Percentiles rank a stretch among this genome's conserved stretches.
phyloP scores from a whole-genome alignment of 2,329 filamentous ascomycete species.

The Microdochium bolleyi region DNA sequence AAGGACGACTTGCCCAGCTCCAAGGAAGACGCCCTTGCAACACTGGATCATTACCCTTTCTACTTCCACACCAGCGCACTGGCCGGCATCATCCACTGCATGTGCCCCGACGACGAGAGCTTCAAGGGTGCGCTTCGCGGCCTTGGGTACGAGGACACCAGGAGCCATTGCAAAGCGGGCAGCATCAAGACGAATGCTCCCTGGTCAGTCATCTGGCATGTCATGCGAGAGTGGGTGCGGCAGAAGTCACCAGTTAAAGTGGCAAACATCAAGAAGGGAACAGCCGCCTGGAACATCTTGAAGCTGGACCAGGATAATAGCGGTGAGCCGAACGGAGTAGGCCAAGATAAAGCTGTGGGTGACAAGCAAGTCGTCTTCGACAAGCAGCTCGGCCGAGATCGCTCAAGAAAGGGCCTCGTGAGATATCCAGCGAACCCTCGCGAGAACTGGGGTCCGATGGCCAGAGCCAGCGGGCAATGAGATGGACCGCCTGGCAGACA shows the following conservation, averaged over 20 bases:
- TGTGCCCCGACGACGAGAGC: slow-evolving; percentile 70
- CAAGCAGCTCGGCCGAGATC: slow-evolving; percentile 66
- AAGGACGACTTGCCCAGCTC: slow-evolving; percentile 12
- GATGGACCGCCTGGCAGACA: no score
- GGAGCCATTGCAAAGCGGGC: slow-evolving; percentile 83
- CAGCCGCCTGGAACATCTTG: slow-evolving; percentile 65
- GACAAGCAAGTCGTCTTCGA: slow-evolving; percentile 57
- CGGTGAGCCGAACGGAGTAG: slow-evolving; percentile 8
- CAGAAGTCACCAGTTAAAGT: slow-evolving; percentile 74
- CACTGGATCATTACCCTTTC: slow-evolving; percentile 71
- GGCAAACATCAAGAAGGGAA: slow-evolving; percentile 60
- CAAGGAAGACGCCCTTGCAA: slow-evolving; percentile 46
- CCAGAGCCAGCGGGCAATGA: slow-evolving; percentile 46
- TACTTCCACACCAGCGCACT: slow-evolving; percentile 74
- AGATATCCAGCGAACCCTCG: slow-evolving; percentile 86
- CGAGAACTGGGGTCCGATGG: slow-evolving; percentile 90
- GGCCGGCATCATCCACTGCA: slow-evolving; percentile 68
- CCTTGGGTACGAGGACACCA: slow-evolving; percentile 73
- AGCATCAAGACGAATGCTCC: slow-evolving; percentile 92
- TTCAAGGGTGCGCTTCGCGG: slow-evolving; percentile 74
- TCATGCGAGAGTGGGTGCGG: slow-evolving; percentile 86
- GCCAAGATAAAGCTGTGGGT: slow-evolving; percentile 13
- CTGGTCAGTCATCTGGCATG: slow-evolving; percentile 83
- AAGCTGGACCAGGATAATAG: slow-evolving; percentile 30
- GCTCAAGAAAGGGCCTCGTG: slow-evolving; percentile 60